Percentiles rank a stretch among this genome's conserved stretches.
Conservation (phyloP, 2,329 filamentous ascomycete genomes). For the Lasiodiplodia hormozganensis region DNA sequence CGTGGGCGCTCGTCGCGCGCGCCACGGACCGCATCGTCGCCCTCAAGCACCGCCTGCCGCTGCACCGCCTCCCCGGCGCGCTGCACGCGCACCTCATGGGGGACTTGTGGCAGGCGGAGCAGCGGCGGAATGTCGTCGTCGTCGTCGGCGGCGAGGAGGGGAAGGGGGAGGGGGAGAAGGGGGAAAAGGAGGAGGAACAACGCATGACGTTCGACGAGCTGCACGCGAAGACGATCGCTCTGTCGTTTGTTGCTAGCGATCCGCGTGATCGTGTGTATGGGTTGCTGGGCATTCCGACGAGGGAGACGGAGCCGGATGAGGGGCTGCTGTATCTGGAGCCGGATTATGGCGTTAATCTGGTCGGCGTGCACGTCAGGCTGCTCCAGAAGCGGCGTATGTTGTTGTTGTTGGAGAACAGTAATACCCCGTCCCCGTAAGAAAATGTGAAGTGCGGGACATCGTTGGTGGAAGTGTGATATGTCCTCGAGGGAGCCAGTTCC, state of each 20-base stretch:
- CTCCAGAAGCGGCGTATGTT: neutral
- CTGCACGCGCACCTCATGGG: conserved; percentile 31
- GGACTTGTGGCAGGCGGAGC: conserved; percentile 17
- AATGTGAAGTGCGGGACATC: too few species aligned
- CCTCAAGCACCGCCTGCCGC: conserved; percentile 28
- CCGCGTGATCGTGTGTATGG: conserved; percentile 32
- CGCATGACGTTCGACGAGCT: conserved; percentile 9
- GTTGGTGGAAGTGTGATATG: too few species aligned
- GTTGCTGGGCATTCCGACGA: conserved; percentile 29
- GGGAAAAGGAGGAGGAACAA: neutral
- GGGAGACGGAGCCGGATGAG: conserved; percentile 20
- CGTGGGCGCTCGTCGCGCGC: neutral
- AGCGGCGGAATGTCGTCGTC: neutral
- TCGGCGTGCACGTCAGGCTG: neutral
- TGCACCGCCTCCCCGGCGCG: conserved; percentile 27
- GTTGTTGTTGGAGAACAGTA: neutral
- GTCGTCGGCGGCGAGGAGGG: neutral
- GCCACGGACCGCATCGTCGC: conserved; percentile 6
- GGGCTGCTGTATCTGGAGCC: conserved; percentile 28
- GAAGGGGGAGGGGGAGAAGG: too few species aligned
- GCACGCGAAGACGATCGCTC: conserved; percentile 16
- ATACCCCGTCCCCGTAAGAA: too few species aligned
- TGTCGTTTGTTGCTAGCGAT: conserved; percentile 31
- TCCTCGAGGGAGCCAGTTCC: too few species aligned
- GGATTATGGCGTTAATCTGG: conserved; percentile 28